Evolutionary conservation across 345 rosid species (phyloP).

Genomic region (Acer campestre): DNA sequence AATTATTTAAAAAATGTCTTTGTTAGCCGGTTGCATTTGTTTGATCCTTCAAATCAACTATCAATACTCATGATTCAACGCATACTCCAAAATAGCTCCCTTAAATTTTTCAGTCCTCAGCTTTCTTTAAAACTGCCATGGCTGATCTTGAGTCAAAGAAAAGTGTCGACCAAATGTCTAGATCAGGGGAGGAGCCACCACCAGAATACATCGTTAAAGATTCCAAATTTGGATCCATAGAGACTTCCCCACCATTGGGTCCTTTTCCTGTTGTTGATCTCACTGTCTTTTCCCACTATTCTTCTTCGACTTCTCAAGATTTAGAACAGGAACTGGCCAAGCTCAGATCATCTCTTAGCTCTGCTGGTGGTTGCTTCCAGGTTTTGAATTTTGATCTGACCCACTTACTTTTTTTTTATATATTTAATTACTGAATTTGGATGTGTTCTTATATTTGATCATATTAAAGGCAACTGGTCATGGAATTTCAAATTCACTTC

Average conservation of each 20-base stretch:
- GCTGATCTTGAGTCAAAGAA: constrained; percentile 4
- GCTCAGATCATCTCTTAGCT: constrained; percentile 38
- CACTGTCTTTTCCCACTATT: constrained; percentile 21
- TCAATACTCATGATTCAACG: no score
- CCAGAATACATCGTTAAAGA: constrained; percentile 25
- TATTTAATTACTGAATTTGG: background rate
- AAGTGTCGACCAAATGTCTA: constrained; percentile 24
- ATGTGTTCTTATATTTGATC: background rate
- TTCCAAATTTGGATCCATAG: constrained; percentile 15
- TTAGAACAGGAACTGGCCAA: constrained; percentile 25
- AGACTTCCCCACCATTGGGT: constrained; percentile 17
- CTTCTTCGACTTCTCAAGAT: background rate
- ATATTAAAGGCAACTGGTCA: constrained; percentile 43
- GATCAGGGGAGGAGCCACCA: constrained; percentile 31
- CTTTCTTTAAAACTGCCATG: background rate
- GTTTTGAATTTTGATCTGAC: constrained; percentile 30
- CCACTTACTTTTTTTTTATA: background rate
- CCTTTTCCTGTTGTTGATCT: constrained; percentile 33
- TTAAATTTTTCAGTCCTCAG: no score
- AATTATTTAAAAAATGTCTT: no score
- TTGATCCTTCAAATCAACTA: no score
- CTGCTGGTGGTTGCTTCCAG: constrained; percentile 56
- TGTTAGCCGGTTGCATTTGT: no score
- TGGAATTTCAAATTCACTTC: constrained; percentile 45
- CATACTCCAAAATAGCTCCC: background rate